These are phyloP conservation scores for Fragaria nilgerrensis DNA, from an alignment of 306 rosid species.

Conservation along the genomic window DNA sequence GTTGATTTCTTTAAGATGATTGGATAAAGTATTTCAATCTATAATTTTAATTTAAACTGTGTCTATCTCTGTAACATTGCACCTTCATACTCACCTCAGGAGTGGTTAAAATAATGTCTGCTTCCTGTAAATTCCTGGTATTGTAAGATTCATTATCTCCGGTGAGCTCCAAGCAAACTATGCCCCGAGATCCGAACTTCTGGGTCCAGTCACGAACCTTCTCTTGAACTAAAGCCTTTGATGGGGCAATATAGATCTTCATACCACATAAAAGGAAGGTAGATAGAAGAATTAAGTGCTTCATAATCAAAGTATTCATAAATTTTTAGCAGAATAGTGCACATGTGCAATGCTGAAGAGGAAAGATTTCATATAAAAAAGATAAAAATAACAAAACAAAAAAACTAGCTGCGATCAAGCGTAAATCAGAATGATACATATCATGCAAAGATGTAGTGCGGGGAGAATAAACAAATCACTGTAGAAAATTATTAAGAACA, in stretches of 20 bases:
- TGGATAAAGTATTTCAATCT: background rate
- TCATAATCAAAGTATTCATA: constrained; percentile 13
- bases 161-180: constrained; percentile 83
- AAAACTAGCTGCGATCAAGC: background rate
- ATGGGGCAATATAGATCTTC: constrained; percentile 88
- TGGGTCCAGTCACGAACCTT: constrained; percentile 91
- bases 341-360: constrained; percentile 23
- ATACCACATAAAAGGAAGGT: constrained; percentile 37
- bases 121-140: constrained; percentile 67
- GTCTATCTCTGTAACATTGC: background rate
- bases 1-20: background rate
- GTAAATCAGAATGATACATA: background rate
- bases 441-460: background rate
- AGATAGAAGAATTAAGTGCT: constrained; percentile 19
- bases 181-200: constrained; percentile 72
- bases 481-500: background rate
- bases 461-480: constrained; percentile 6
- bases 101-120: constrained; percentile 90
- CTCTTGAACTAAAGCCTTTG: constrained; percentile 97
- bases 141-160: constrained; percentile 87
- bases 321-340: constrained; percentile 30
- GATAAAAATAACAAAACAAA: background rate
- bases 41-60: background rate
- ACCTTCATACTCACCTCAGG: constrained; percentile 67
- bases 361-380: constrained; percentile 15